Evolutionary conservation across 352 stramenopile genomes (phyloP), one percentile per base, ranked within the genome.

Genomic region (Phytophthora tentaculata): DNA sequence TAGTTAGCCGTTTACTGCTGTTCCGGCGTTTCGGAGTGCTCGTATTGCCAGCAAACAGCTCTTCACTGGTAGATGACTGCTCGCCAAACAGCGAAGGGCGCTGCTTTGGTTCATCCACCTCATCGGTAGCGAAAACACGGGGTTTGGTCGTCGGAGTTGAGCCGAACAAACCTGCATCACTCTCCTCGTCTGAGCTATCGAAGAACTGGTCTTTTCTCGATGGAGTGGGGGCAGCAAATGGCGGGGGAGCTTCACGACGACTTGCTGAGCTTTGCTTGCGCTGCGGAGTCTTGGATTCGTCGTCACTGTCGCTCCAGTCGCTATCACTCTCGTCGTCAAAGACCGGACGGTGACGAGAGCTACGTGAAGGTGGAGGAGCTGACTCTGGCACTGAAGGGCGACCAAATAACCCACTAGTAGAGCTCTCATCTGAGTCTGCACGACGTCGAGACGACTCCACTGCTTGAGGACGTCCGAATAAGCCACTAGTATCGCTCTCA

Each of bases 101-200:
- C 26, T 70, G 64, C 22, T 74, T 76, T 3, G 56, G 17, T 50
- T 73, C 39, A 14, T 24, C 43, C 19, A 7, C 29, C 19, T 73
- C 59, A 22, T 82, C 70, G 0, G 71, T 74, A 22, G 74, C 70
- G 35, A 76, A 76, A 9, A 68, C 58, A 8, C 64, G 71, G 0
- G 71, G 49, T 19, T 77, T 66, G 1, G 35, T 24, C 44, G 56
- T 47, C 0, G 76, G 69, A 0, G 75, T 44, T 0, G 66, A 61
- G 1, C 83, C 81, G 57, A 91, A 93, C 3, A 93, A 61, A 7
- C 76, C 81, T n/a, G 69, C 74, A 24, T 91, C 84, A 29, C 75
- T 86, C 44, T 90, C 83, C 32, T 86, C 81, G 17, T 87, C 77
- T 5, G 81, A 90, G 26, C 73, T 87, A 37, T 88, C 81, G 23